Conservation (phyloP, 768 basidiomycete genomes). For the Lactarius psammicola region DNA sequence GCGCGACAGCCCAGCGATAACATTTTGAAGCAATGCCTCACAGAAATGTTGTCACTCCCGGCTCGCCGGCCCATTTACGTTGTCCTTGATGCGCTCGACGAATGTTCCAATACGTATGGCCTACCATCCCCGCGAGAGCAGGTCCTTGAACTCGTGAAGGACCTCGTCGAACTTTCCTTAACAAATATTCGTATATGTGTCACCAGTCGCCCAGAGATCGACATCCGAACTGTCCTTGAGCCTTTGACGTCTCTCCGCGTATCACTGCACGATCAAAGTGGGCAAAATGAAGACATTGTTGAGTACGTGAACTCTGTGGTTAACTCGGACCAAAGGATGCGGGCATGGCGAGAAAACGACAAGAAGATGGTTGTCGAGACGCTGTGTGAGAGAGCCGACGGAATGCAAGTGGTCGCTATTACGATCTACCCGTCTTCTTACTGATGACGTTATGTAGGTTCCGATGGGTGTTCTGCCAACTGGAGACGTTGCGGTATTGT, state of each 20-base stretch:
- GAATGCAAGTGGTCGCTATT: too few species aligned
- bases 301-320: not conserved
- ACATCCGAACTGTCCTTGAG: too few species aligned
- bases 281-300: not conserved
- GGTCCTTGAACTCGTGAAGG: not conserved
- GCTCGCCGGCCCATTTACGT: not conserved
- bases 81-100: not conserved
- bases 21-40: not conserved
- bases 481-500: too few species aligned
- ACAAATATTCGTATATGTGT: not conserved
- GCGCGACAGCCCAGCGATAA: not conserved
- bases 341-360: not conserved
- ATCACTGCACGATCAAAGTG: too few species aligned
- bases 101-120: not conserved
- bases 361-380: not conserved
- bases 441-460: too few species aligned
- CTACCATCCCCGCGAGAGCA: not conserved
- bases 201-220: too few species aligned
- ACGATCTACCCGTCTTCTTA: too few species aligned
- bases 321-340: not conserved
- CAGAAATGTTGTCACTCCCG: not conserved
- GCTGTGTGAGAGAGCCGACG: not conserved
- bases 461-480: too few species aligned
- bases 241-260: too few species aligned
- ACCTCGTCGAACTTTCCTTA: not conserved